These are phyloP conservation scores for Ensete ventricosum DNA, from an alignment of 176 grass and related monocot species.

Conservation along the genomic window DNA sequence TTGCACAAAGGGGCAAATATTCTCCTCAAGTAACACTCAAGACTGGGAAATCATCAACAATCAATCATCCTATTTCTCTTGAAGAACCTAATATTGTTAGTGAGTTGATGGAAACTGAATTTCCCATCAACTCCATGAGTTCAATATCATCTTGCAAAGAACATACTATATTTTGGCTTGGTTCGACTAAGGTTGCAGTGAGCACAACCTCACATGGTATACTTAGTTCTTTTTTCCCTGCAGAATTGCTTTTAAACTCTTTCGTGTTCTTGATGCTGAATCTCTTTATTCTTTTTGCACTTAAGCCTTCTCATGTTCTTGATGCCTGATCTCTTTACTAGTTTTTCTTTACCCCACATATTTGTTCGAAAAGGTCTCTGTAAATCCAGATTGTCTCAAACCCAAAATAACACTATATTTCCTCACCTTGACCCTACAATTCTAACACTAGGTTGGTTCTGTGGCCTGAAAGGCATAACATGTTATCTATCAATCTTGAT, in stretches of 20 bases:
- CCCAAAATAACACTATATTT: no score
- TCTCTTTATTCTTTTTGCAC: no score
- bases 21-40: constrained; percentile 66
- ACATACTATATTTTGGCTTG: constrained; percentile 59
- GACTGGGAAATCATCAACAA: constrained; percentile 15
- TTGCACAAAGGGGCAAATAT: constrained; percentile 60
- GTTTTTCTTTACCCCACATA: no score
- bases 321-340: no score
- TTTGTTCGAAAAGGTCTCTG: no score
- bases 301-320: no score
- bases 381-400: no score
- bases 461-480: no score
- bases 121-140: constrained; percentile 18
- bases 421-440: no score
- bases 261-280: no score
- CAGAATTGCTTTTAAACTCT: neutral
- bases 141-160: constrained; percentile 23
- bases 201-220: constrained; percentile 60
- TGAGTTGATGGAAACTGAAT: constrained; percentile 7
- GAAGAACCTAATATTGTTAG: constrained; percentile 14
- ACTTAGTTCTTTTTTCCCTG: neutral
- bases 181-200: constrained; percentile 56
- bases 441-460: no score
- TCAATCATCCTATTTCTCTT: constrained; percentile 19
- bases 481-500: neutral